Base-by-base conservation (phyloP, 2,329 filamentous ascomycete species). In the Calonectria multiphialidica region DNA sequence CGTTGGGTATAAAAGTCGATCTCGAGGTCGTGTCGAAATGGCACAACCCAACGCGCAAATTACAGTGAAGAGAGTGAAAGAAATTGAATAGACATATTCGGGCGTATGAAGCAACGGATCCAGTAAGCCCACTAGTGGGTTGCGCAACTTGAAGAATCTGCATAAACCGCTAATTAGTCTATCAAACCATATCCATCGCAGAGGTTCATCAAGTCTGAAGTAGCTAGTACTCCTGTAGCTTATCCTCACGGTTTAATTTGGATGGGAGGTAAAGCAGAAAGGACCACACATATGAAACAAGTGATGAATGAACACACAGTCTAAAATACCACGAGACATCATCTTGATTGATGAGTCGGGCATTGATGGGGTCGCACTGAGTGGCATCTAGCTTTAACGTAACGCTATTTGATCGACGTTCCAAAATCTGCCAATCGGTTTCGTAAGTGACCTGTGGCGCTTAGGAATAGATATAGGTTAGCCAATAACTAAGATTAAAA, bases 1-100 rank as follows among this genome's bases (percentile, higher is more conserved):
- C 2, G 72, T 68, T 9, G 76, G 72, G 15, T 77, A 80, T 12
- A 80, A 57, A 2, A 78, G 65, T 5, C 75, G 66, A 61, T 80
- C 78, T 13, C 78, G 72, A 4, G 78, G 75, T 5, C 75, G 72
- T 50, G 68, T 72, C 4, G 78, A 80, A 21, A 80, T 65, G 15
- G 76, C 78, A 37, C 77, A 78, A n/a, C 77, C 78, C 1, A 80
- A 67, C 13, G 78, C 75, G 37, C 77, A 79, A 9, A 80, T 71
- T 2, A 71, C 74, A 0, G 78, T 78, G 49, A 80, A 80, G 2
- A 80, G 74, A 2, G 78, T 77, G 67, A 79, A 80, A 1, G 78
- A 80, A 13, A 55, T 47, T 4, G 70, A 57, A 12, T 78, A 74
- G 12, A 80, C 77, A n/a, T 75, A 76, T 23, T 74, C 70, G 9